Conservation (phyloP, 1,284 basidiomycete genomes). For the Grifola frondosa region DNA sequence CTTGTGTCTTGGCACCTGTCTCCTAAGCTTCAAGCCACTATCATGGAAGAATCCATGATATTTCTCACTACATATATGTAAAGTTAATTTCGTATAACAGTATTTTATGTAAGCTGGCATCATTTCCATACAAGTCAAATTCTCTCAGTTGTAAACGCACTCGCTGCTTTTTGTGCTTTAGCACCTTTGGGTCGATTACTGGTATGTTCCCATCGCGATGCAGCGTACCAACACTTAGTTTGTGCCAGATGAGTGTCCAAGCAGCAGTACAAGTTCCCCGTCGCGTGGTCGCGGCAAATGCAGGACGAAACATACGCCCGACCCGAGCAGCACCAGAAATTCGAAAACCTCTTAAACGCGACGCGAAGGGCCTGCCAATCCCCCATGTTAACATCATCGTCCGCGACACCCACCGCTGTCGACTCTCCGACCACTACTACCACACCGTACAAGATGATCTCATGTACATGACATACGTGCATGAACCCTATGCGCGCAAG, state of each 20-base stretch:
- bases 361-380: conserved; percentile 57
- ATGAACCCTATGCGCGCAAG: conserved; percentile 55
- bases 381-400: conserved; percentile 64
- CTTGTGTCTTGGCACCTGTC: too few relatives aligned
- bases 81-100: too few relatives aligned
- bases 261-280: conserved; percentile 16
- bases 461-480: conserved; percentile 95
- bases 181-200: too few relatives aligned
- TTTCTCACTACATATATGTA: too few relatives aligned
- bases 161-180: too few relatives aligned
- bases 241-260: conserved; percentile 27
- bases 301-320: conserved; percentile 26
- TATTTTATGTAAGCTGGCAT: too few relatives aligned
- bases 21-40: too few relatives aligned
- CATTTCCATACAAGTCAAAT: too few relatives aligned
- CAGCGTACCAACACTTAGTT: too few relatives aligned
- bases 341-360: conserved; percentile 44
- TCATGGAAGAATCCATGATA: too few relatives aligned
- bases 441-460: conserved; percentile 82
- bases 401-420: conserved; percentile 73
- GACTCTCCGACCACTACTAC: conserved; percentile 86
- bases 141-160: too few relatives aligned
- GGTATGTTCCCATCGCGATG: too few relatives aligned
- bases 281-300: conserved; percentile 18
- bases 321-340: conserved; percentile 30